Conservation (phyloP, 257 asterid species). For the Primulina eburnea region DNA sequence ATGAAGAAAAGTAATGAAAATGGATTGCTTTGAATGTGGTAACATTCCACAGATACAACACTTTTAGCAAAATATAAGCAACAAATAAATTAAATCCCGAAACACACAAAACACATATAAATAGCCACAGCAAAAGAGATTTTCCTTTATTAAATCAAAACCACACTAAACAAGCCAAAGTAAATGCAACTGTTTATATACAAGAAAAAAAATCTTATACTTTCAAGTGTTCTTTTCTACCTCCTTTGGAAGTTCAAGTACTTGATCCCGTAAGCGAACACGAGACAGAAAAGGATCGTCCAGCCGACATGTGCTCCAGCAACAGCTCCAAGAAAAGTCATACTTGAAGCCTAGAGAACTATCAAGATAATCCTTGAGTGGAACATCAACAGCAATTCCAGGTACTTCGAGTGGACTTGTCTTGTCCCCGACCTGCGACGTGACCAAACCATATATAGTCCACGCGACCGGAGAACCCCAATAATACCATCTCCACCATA, state of each 20-base stretch:
- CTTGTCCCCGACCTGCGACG: constrained; percentile 68
- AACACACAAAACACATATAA: too few relatives aligned
- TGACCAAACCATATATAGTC: constrained; percentile 81
- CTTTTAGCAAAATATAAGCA: too few relatives aligned
- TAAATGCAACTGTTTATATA: neutral
- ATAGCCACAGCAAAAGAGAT: neutral
- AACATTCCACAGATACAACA: too few relatives aligned
- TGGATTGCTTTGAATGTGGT: too few relatives aligned
- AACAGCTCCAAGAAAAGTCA: constrained; percentile 72
- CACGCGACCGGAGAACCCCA: constrained; percentile 85
- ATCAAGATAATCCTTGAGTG: constrained; percentile 45
- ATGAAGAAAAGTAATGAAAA: too few relatives aligned
- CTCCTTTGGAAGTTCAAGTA: constrained; percentile 74
- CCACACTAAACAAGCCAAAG: too few relatives aligned
- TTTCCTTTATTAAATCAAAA: too few relatives aligned
- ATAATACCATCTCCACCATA: constrained; percentile 96
- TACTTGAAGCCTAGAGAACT: constrained; percentile 44
- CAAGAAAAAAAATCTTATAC: neutral
- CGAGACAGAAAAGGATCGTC: constrained; percentile 61
- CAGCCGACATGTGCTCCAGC: constrained; percentile 63
- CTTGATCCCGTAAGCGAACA: constrained; percentile 68
- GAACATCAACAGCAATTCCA: constrained; percentile 28
- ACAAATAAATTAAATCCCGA: too few relatives aligned
- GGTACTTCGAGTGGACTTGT: constrained; percentile 38
- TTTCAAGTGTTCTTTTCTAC: constrained; percentile 26